Percentiles rank a stretch among this genome's conserved stretches.
phyloP scores from a whole-genome alignment of 2,329 filamentous ascomycete species.

The Hypoxylon sp. region DNA sequence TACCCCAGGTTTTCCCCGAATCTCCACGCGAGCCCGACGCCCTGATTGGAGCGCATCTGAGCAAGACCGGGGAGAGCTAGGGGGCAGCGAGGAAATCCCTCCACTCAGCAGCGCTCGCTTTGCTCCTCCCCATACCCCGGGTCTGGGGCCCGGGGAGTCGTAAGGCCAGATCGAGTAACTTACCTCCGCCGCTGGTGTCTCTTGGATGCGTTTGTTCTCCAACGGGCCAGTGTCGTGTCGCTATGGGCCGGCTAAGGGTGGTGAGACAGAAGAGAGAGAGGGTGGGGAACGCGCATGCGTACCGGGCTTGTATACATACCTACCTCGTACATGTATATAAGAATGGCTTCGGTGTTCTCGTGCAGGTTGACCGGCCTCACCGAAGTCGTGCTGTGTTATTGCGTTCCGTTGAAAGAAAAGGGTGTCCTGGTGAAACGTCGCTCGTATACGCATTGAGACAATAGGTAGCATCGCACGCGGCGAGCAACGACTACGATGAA shows the following conservation, averaged over 20 bases:
- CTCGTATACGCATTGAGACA: neutral
- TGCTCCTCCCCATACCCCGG: conserved; percentile 10
- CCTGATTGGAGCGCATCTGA: conserved; percentile 45
- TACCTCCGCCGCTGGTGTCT: conserved; percentile 20
- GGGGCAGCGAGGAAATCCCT: conserved; percentile 35
- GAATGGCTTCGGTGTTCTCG: conserved; percentile 4
- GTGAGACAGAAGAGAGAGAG: too few relatives aligned
- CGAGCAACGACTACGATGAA: conserved; percentile 42
- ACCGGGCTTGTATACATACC: neutral
- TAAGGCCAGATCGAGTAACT: conserved; percentile 19
- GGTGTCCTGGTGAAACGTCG: conserved; percentile 10
- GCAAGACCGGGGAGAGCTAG: neutral
- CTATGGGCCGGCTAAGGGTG: neutral
- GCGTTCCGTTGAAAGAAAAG: neutral
- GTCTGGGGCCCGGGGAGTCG: conserved; percentile 2
- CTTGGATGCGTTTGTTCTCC: conserved; percentile 3
- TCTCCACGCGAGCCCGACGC: neutral
- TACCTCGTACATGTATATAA: conserved; percentile 3
- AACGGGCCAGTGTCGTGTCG: neutral
- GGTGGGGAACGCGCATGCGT: neutral
- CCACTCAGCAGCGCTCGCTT: conserved; percentile 38
- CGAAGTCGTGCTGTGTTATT: conserved; percentile 2
- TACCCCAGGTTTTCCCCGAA: conserved; percentile 38
- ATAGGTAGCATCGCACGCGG: neutral
- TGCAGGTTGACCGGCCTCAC: conserved; percentile 1